Evolutionary conservation across 495 filamentous ascomycete genomes (phyloP), one percentile per base, ranked within the genome.

Genomic region (Penicillium ochrochloron): DNA sequence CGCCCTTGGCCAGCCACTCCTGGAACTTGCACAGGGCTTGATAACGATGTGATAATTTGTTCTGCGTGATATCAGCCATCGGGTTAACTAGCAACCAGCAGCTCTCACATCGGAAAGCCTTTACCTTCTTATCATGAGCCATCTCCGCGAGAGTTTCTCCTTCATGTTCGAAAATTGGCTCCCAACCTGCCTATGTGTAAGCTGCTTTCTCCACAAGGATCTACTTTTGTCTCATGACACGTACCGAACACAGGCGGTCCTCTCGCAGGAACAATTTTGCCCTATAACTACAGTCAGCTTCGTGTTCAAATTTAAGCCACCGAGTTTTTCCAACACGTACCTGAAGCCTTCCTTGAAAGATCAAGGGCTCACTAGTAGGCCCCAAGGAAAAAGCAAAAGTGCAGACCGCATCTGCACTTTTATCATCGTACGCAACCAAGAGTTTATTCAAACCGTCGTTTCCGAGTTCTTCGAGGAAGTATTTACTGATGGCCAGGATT

Each of bases 71-170:
- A 41, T 69, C 48, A 70, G 57, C 51, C 17, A 2, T 21, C 5
- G 23, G 9, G 19, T 6, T 27, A 33, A 4, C 80, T 81, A 31
- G 65, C 29, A 2, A 31, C 25, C 25, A 4, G 25, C 25, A 27
- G 5, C 8, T 19, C 17, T 52, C 17, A 3, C 39, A 19, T 34
- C 27, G 7, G 37, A 12, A 50, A 44, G 19, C 72, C 69, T 67
- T 96, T 97, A 76, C 74, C 69, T 97, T 97, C 74, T 88, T 86
- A 21, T 73, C 80, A 77, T 90, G 89, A 56, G 90, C 88, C 94
- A 97, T 97, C 79, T 97, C 93, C 29, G 93, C 93, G 65, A 94
- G 92, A 78, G 93, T 97, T 77, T 93, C 77, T 33, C 93, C 92
- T 64, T 92, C 84, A 66, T 92, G 91, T 76, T 97, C 93, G 68